A percentile compares a stretch with the other conserved stretches of the same genome.
These are phyloP conservation scores for Rhodomyrtus psidioides DNA, from an alignment of 441 rosid species.

Conservation along the genomic window DNA sequence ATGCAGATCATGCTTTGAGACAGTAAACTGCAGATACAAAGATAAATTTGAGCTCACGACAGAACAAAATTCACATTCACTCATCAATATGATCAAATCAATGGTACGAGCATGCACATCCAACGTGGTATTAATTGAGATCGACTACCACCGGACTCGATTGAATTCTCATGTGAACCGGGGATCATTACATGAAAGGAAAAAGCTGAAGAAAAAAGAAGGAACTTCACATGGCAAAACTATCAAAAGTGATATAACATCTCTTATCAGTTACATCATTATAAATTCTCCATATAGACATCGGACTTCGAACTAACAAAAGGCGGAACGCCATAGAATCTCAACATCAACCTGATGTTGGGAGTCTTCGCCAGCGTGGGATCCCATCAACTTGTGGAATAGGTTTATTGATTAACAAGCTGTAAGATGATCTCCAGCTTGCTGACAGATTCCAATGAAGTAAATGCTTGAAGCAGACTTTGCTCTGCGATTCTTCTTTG, in stretches of 20 bases:
- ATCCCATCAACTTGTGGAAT: neutral
- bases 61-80: no score
- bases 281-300: no score
- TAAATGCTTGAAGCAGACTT: neutral
- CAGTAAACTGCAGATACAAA: no score
- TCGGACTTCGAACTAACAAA: neutral
- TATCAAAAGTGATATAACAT: no score
- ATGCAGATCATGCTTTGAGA: no score
- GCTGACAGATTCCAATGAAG: neutral
- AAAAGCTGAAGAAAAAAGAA: no score
- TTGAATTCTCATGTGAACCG: neutral
- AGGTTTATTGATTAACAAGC: neutral
- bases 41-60: neutral
- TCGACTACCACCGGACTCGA: neutral
- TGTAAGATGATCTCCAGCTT: no score
- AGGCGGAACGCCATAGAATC: neutral
- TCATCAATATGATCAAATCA: neutral
- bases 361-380: neutral
- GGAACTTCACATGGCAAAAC: no score
- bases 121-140: no score
- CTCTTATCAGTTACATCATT: no score
- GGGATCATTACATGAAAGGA: no score
- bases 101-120: neutral
- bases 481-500: neutral
- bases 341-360: neutral